A percentile compares a stretch with the other conserved stretches of the same genome.
These are phyloP conservation scores for Gastrodia elata DNA, from an alignment of 106 monocot species.

Conservation along the genomic window DNA sequence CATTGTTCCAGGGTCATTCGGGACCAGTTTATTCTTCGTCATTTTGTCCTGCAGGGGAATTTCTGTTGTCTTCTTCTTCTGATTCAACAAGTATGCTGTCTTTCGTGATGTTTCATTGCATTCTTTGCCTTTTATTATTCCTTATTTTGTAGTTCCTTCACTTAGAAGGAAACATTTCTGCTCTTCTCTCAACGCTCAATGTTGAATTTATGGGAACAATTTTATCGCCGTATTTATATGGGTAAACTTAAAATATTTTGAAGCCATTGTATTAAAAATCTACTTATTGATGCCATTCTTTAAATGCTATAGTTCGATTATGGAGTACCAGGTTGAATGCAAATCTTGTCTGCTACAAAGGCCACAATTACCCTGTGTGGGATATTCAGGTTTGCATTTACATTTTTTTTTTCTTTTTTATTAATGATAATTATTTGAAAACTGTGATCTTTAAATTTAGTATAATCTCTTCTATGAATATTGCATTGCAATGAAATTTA, in stretches of 20 bases:
- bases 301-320: constrained; percentile 57
- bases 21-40: constrained; percentile 86
- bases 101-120: background rate
- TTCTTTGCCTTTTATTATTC: background rate
- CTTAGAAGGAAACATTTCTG: background rate
- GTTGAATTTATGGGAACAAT: background rate
- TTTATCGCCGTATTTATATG: background rate
- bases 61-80: constrained; percentile 84
- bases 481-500: background rate
- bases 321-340: constrained; percentile 93
- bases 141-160: background rate
- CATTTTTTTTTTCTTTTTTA: background rate
- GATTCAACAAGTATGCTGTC: constrained; percentile 72
- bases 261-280: background rate
- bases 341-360: constrained; percentile 94
- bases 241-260: background rate
- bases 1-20: constrained; percentile 75
- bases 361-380: constrained; percentile 99
- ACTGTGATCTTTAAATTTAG: background rate
- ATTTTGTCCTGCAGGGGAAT: constrained; percentile 85
- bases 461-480: background rate
- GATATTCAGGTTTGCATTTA: constrained; percentile 70
- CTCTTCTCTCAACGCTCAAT: background rate
- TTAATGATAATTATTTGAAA: background rate
- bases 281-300: constrained; percentile 6